Conservation (phyloP, 1,284 basidiomycete species). For the Volvariella volvacea region DNA sequence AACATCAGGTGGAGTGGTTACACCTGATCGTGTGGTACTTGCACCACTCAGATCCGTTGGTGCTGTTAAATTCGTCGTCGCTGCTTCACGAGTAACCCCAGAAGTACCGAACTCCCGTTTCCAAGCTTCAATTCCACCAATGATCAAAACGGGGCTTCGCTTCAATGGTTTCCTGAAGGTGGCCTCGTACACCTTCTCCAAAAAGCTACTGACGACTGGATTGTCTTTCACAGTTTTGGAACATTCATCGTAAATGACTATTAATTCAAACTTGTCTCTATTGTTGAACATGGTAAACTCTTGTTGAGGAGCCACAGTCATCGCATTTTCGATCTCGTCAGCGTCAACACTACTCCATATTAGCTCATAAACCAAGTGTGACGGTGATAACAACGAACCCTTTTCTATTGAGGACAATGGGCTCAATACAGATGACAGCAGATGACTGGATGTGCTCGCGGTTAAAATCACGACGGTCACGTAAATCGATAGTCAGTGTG, state of each 20-base stretch:
- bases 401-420: constrained; percentile 63
- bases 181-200: constrained; percentile 65
- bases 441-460: constrained; percentile 65
- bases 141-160: constrained; percentile 76
- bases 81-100: constrained; percentile 29
- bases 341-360: constrained; percentile 37
- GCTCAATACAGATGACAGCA: constrained; percentile 82
- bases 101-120: constrained; percentile 53
- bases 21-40: not conserved
- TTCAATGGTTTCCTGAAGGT: constrained; percentile 72
- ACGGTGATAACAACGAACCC: constrained; percentile 17
- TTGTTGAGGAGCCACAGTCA: constrained; percentile 62
- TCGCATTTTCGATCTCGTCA: constrained; percentile 68
- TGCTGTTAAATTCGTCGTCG: not conserved
- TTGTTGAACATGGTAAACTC: constrained; percentile 74
- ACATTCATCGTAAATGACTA: constrained; percentile 82
- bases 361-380: not conserved
- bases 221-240: constrained; percentile 53
- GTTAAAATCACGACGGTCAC: constrained; percentile 73
- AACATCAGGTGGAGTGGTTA: not conserved
- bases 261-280: constrained; percentile 83
- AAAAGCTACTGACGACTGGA: constrained; percentile 54
- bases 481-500: constrained; percentile 79
- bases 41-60: not conserved
- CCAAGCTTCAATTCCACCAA: constrained; percentile 88